Percentiles rank a stretch among this genome's conserved stretches.
Conservation (phyloP, 345 rosid genomes). For the Bruguiera gymnorhiza region DNA sequence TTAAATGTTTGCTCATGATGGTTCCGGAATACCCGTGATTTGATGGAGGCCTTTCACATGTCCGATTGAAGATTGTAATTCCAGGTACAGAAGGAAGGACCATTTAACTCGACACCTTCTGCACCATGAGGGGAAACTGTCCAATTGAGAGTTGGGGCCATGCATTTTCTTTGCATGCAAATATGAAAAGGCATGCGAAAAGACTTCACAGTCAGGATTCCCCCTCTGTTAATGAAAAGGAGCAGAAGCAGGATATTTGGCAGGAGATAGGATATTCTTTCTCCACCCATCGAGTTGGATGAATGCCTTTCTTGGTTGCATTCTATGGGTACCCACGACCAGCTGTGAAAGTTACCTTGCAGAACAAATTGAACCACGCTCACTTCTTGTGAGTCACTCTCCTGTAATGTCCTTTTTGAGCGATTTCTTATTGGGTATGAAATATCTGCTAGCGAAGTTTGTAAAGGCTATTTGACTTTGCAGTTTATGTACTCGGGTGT, state of each 20-base stretch:
- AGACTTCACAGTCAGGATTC: conserved; percentile 39
- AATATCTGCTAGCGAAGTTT: too few relatives aligned
- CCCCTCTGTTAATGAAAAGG: conserved; percentile 6
- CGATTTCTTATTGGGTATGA: too few relatives aligned
- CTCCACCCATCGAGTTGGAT: conserved; percentile 22
- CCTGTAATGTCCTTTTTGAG: too few relatives aligned
- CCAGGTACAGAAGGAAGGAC: conserved; percentile 83
- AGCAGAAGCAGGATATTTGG: conserved; percentile 46
- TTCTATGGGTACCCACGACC: background rate
- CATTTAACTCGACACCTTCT: conserved; percentile 72
- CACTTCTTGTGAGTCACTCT: too few relatives aligned
- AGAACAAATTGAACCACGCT: background rate
- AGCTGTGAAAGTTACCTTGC: background rate
- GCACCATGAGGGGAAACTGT: conserved; percentile 62
- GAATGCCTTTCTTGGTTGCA: conserved; percentile 9
- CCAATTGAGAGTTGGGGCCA: conserved; percentile 48
- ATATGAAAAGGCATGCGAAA: conserved; percentile 57
- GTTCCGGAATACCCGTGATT: background rate
- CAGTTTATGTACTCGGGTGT: too few relatives aligned
- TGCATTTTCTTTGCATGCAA: conserved; percentile 49
- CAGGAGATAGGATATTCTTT: conserved; percentile 49
- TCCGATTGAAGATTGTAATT: conserved; percentile 55
- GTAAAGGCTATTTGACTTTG: too few relatives aligned
- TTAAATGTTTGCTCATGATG: background rate
- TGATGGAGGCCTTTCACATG: conserved; percentile 72